Evolutionary conservation across 2,329 filamentous ascomycete species (phyloP).

Genomic region (Tetracladium maxilliforme): DNA sequence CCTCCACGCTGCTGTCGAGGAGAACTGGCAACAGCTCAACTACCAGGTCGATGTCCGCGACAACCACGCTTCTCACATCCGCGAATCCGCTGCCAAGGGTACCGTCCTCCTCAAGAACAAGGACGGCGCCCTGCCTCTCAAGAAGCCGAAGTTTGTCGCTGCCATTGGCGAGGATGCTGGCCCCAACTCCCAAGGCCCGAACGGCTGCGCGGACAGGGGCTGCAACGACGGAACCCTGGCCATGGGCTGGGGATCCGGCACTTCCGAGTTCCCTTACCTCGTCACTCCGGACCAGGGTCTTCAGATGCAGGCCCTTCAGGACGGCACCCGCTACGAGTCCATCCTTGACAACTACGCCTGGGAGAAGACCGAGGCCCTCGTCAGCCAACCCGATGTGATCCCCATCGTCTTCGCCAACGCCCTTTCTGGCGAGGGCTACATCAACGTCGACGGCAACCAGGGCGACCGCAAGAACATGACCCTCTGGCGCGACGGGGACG

Average conservation of each 20-base stretch:
- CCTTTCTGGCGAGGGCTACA: conserved; percentile 75
- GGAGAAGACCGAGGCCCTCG: conserved; percentile 40
- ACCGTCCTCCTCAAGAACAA: conserved; percentile 84
- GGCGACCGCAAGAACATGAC: conserved; percentile 91
- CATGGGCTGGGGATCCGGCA: conserved; percentile 71
- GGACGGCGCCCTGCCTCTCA: conserved; percentile 57
- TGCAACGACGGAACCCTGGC: conserved; percentile 48
- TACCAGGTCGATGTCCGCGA: conserved; percentile 71
- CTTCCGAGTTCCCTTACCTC: conserved; percentile 60
- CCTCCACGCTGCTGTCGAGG: conserved; percentile 44
- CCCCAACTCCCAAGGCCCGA: conserved; percentile 58
- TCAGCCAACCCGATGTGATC: conserved; percentile 47
- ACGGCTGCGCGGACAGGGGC: conserved; percentile 55
- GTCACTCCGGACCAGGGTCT: conserved; percentile 61
- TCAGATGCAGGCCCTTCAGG: conserved; percentile 42
- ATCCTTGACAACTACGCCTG: conserved; percentile 45
- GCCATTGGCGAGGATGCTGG: conserved; percentile 78
- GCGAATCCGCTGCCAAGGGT: conserved; percentile 63
- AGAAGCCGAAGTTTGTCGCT: conserved; percentile 58
- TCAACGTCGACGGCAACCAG: conserved; percentile 65
- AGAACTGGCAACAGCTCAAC: conserved; percentile 57
- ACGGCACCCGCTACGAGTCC: conserved; percentile 47
- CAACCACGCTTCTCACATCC: conserved; percentile 59
- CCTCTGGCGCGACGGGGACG: conserved; percentile 71
- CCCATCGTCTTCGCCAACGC: conserved; percentile 86